Conservation (phyloP, 2,329 filamentous ascomycete genomes). For the Pestalotiopsis sp. region DNA sequence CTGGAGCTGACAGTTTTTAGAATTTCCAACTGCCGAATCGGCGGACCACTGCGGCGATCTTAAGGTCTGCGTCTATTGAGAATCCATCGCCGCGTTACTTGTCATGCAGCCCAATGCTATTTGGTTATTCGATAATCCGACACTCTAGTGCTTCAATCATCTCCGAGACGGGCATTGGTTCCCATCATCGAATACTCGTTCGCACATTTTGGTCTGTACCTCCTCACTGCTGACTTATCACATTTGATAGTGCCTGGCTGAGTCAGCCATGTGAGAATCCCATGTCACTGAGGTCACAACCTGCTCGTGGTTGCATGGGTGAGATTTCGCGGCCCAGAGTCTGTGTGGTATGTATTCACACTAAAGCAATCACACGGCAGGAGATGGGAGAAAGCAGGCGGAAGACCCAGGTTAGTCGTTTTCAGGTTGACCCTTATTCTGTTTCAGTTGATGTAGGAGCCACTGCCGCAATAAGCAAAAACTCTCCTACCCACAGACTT, state of each 20-base stretch:
- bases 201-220: background rate
- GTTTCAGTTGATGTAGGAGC: conserved; percentile 6
- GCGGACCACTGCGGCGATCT: background rate
- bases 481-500: conserved; percentile 4
- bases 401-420: background rate
- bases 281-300: background rate
- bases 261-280: background rate
- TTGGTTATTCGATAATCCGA: background rate
- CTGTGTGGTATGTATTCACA: background rate
- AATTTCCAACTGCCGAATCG: background rate
- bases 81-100: background rate
- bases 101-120: background rate
- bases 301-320: background rate
- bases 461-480: conserved; percentile 9
- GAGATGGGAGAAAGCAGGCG: background rate
- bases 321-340: background rate
- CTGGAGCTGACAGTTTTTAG: background rate
- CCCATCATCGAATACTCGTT: background rate
- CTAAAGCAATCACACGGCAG: background rate
- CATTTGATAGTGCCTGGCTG: background rate
- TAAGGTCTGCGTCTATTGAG: background rate
- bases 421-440: background rate
- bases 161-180: background rate
- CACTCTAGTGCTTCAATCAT: background rate
- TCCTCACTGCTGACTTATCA: background rate